Percentiles rank a stretch among this genome's conserved stretches.
phyloP scores from a whole-genome alignment of 148 eudicot genomes.

The Camellia lanceoleosa region DNA sequence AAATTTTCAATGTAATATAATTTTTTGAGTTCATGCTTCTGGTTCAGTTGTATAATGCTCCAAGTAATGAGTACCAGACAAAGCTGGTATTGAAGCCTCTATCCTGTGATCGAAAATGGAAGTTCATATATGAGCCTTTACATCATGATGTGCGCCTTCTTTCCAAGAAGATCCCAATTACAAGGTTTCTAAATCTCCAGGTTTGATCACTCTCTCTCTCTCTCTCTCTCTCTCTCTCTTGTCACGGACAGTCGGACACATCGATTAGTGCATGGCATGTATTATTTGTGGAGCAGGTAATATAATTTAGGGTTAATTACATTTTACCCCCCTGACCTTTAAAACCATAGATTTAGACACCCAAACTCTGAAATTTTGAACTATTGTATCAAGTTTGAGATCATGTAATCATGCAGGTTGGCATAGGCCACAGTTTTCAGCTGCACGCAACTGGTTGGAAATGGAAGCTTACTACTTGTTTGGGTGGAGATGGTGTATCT shows the following conservation, averaged over 20 bases:
- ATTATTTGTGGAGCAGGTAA: neutral
- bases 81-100: slow-evolving; percentile 86
- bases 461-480: slow-evolving; percentile 87
- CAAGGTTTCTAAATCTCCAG: slow-evolving; percentile 84
- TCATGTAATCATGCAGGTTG: slow-evolving; percentile 55
- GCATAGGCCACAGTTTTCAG: slow-evolving; percentile 75
- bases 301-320: neutral
- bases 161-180: slow-evolving; percentile 86
- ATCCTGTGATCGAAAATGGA: slow-evolving; percentile 69
- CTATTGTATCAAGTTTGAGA: neutral
- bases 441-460: slow-evolving; percentile 78
- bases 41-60: slow-evolving; percentile 76
- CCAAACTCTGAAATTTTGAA: neutral
- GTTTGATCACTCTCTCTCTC: slow-evolving; percentile 26
- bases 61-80: slow-evolving; percentile 67
- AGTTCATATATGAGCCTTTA: slow-evolving; percentile 71
- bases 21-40: slow-evolving; percentile 9
- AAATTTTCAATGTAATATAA: neutral
- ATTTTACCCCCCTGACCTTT: too few species aligned
- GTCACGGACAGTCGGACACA: neutral
- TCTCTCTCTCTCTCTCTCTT: slow-evolving; percentile 4
- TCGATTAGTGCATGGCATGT: neutral
- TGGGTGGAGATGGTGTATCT: slow-evolving; percentile 81
- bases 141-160: slow-evolving; percentile 67
- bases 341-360: too few species aligned